A percentile compares a stretch with the other conserved stretches of the same genome.
phyloP scores from a whole-genome alignment of 805 yeast genomes.

The Spathaspora sp. region DNA sequence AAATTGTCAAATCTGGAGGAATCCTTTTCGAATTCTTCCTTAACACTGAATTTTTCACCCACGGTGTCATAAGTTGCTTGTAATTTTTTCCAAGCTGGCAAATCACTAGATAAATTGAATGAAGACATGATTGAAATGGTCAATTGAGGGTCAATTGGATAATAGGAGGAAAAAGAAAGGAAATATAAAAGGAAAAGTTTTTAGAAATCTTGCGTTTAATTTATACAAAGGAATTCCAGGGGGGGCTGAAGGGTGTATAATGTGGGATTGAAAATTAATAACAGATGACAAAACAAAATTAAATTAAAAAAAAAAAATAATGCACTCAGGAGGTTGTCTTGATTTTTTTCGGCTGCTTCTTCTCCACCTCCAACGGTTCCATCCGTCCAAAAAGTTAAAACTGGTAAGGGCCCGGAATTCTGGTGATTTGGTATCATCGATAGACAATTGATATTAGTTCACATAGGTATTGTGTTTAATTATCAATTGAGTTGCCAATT shows the following conservation, averaged over 20 bases:
- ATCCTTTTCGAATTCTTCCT: conserved; percentile 75
- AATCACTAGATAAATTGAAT: conserved; percentile 63
- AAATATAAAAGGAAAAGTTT: not conserved
- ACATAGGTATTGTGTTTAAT: no score
- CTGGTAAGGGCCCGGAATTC: no score
- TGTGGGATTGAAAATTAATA: not conserved
- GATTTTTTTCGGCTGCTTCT: not conserved
- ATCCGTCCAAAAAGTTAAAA: no score
- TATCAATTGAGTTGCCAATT: no score
- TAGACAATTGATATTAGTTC: not conserved
- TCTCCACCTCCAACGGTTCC: not conserved
- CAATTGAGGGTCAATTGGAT: conserved; percentile 1
- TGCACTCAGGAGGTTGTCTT: not conserved
- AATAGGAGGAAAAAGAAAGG: not conserved
- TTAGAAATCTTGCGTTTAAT: not conserved
- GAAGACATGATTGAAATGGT: conserved; percentile 1
- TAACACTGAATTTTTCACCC: conserved; percentile 72
- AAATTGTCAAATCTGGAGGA: conserved; percentile 70
- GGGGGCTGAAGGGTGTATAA: not conserved
- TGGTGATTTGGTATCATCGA: no score
- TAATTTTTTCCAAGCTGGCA: conserved; percentile 82
- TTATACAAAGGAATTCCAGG: not conserved
- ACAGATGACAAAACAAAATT: not conserved
- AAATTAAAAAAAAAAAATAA: no score
- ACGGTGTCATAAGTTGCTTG: conserved; percentile 64